These are phyloP conservation scores for Penicillium hesseltinei DNA, from an alignment of 2,329 filamentous ascomycete species.

Conservation along the genomic window DNA sequence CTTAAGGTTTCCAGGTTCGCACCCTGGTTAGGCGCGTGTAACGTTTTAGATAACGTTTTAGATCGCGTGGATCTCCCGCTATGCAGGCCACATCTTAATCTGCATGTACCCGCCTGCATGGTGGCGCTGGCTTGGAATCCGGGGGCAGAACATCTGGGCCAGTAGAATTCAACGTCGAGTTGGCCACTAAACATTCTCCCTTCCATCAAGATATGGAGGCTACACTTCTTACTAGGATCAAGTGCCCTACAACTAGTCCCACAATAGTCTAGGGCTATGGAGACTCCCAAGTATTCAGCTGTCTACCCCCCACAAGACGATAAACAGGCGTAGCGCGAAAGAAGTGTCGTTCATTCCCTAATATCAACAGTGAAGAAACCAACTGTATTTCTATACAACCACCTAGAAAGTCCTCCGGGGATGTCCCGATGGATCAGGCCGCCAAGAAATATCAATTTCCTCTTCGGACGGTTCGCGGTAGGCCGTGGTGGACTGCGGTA, in stretches of 20 bases:
- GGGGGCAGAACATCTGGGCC: not conserved
- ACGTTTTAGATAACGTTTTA: not conserved
- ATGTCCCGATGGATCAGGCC: constrained; percentile 7
- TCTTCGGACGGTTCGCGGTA: constrained; percentile 21
- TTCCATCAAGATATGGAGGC: not conserved
- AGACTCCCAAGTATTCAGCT: not conserved
- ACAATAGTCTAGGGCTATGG: not conserved
- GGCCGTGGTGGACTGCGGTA: constrained; percentile 12
- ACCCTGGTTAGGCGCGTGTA: not conserved
- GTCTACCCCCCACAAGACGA: no score
- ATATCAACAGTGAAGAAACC: no score
- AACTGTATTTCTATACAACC: not conserved
- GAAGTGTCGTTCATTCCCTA: not conserved
- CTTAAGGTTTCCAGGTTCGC: not conserved
- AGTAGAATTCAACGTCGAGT: not conserved
- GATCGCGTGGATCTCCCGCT: not conserved
- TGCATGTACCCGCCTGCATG: not conserved
- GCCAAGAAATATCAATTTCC: constrained; percentile 9
- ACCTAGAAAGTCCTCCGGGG: constrained; percentile 1
- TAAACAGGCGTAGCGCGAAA: no score
- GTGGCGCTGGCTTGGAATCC: not conserved
- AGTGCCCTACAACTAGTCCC: not conserved
- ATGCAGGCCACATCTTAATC: not conserved
- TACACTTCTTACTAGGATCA: not conserved
- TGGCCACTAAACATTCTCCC: not conserved